These are phyloP conservation scores for Rehmannia glutinosa DNA, from an alignment of 257 asterid species.

Conservation along the genomic window DNA sequence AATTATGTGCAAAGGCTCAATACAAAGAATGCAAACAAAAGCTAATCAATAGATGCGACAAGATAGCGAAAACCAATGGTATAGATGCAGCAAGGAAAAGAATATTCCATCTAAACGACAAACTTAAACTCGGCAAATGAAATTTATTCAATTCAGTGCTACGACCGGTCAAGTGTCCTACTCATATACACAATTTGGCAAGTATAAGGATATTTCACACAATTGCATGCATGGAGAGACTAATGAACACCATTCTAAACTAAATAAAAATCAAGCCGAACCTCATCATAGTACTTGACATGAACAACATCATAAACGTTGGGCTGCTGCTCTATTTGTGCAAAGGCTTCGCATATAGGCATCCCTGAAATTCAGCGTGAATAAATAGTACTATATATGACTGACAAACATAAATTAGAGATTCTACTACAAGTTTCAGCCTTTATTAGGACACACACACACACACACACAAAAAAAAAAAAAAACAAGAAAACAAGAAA, in stretches of 20 bases:
- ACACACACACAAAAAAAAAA: background rate
- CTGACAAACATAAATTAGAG: background rate
- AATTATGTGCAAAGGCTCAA: background rate
- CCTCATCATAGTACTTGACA: slow-evolving; percentile 80
- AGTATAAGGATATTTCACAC: background rate
- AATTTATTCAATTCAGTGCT: background rate
- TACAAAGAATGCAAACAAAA: background rate
- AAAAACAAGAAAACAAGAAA: background rate
- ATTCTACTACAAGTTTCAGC: background rate
- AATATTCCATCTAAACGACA: background rate
- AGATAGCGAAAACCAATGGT: background rate
- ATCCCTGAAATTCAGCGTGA: slow-evolving; percentile 47
- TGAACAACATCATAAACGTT: slow-evolving; percentile 73
- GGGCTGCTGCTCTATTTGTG: slow-evolving; percentile 75
- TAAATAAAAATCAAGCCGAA: slow-evolving; percentile 20
- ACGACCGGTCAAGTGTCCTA: background rate
- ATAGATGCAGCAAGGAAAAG: background rate
- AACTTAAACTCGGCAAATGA: background rate
- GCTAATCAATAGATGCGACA: background rate
- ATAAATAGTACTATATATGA: background rate
- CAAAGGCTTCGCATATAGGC: slow-evolving; percentile 82
- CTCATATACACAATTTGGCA: background rate
- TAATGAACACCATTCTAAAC: background rate
- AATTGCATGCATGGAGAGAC: background rate
- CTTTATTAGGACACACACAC: background rate